phyloP scores from a whole-genome alignment of 495 filamentous ascomycete genomes.

The Baudoinia panamericana region DNA sequence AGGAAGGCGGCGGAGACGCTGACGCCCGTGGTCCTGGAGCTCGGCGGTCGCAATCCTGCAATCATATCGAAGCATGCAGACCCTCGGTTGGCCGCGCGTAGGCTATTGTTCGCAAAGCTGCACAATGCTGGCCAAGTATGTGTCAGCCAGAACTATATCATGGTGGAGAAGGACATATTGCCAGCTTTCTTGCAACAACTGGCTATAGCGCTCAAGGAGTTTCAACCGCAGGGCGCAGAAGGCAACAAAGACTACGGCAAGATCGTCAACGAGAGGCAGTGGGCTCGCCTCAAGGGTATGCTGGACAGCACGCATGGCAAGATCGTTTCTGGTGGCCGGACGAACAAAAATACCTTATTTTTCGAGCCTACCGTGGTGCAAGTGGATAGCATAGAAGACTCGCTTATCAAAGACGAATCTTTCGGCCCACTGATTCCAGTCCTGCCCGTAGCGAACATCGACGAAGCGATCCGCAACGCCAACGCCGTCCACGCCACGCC shows the following conservation, averaged over 20 bases:
- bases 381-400: conserved; percentile 60
- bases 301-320: conserved; percentile 68
- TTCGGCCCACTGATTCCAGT: conserved; percentile 85
- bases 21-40: conserved; percentile 77
- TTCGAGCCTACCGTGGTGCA: conserved; percentile 78
- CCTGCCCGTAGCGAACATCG: conserved; percentile 56
- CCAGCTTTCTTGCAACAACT: conserved; percentile 61
- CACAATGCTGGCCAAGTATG: conserved; percentile 81
- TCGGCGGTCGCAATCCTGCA: conserved; percentile 84
- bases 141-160: conserved; percentile 75
- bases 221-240: conserved; percentile 72
- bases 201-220: conserved; percentile 57
- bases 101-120: conserved; percentile 78
- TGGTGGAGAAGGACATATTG: conserved; percentile 64
- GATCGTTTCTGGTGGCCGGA: conserved; percentile 71
- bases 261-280: conserved; percentile 67
- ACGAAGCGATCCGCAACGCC: conserved; percentile 67
- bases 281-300: conserved; percentile 76
- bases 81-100: conserved; percentile 63
- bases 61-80: conserved; percentile 75
- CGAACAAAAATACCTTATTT: conserved; percentile 64
- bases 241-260: conserved; percentile 59
- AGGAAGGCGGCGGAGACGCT: conserved; percentile 85
- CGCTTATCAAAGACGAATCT: conserved; percentile 64
- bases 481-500: conserved; percentile 68